Conservation (phyloP, 495 filamentous ascomycete genomes). For the Penicillium parvum region DNA sequence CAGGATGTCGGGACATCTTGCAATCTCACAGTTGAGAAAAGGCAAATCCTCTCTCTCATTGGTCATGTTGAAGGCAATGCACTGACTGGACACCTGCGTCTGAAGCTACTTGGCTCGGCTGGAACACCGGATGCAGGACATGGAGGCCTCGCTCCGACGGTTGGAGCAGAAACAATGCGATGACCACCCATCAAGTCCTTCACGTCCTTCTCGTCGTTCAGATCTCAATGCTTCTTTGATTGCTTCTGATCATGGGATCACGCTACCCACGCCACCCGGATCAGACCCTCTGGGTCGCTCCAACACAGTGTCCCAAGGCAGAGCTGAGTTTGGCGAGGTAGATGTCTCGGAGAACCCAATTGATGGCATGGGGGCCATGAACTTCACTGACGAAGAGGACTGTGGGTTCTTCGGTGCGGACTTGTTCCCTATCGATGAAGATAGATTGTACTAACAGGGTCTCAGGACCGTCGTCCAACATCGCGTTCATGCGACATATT, state of each 20-base stretch:
- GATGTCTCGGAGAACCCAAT: slow-evolving; percentile 26
- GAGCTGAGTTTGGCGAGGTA: background rate
- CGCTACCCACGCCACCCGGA: background rate
- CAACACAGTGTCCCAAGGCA: background rate
- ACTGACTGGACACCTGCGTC: background rate
- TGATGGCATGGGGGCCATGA: slow-evolving; percentile 44
- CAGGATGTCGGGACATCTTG: slow-evolving; percentile 30
- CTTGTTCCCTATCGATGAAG: background rate
- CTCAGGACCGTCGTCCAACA: slow-evolving; percentile 44
- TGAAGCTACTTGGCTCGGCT: background rate
- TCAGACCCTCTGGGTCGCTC: background rate
- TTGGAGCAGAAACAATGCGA: background rate
- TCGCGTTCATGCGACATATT: slow-evolving; percentile 39
- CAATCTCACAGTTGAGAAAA: slow-evolving; percentile 45
- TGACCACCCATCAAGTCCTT: background rate
- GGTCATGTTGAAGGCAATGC: background rate
- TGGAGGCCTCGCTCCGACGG: background rate
- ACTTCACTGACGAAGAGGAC: slow-evolving; percentile 41
- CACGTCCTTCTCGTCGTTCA: background rate
- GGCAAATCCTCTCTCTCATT: slow-evolving; percentile 26
- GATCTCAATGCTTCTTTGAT: background rate
- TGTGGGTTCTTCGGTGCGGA: slow-evolving; percentile 42
- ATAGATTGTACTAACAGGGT: slow-evolving; percentile 5
- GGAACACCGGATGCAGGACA: background rate
- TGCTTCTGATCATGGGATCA: background rate